Conservation (phyloP, 768 basidiomycete genomes). For the Collybia sordida region DNA sequence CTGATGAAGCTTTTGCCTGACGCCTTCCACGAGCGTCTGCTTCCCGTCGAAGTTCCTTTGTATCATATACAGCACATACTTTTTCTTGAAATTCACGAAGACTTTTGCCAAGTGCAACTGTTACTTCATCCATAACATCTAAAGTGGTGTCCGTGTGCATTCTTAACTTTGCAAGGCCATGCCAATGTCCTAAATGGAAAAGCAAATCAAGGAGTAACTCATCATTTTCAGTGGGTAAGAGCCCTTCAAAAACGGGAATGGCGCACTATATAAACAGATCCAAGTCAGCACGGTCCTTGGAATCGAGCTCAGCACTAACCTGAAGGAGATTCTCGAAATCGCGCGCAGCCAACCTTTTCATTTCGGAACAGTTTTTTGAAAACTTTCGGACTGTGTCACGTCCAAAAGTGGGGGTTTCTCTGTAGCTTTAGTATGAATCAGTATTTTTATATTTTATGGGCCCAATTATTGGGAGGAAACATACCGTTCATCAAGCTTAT, state of each 20-base stretch:
- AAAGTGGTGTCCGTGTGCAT: conserved; percentile 1
- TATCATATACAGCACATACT: conserved; percentile 1
- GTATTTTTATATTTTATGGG: background rate
- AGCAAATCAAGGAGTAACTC: background rate
- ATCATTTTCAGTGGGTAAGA: conserved; percentile 2
- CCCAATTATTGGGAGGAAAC: background rate
- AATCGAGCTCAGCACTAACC: background rate
- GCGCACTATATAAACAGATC: background rate
- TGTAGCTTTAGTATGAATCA: no score
- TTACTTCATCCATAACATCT: conserved; percentile 1
- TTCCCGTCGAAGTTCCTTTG: background rate
- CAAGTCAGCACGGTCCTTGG: background rate
- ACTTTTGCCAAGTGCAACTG: background rate
- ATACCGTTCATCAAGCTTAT: conserved; percentile 23
- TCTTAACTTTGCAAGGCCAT: conserved; percentile 3
- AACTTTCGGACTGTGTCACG: background rate
- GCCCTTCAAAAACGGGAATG: conserved; percentile 4
- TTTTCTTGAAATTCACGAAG: conserved; percentile 2
- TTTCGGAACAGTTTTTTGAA: background rate
- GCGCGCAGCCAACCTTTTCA: background rate
- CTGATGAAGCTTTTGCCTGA: background rate
- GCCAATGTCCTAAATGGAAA: conserved; percentile 4
- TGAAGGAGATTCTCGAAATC: conserved; percentile 8
- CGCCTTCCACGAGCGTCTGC: background rate
- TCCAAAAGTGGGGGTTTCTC: conserved; percentile 7